These are phyloP conservation scores for Yamadazyma friedrichii DNA, from an alignment of 1,139 yeast species.

Conservation along the genomic window DNA sequence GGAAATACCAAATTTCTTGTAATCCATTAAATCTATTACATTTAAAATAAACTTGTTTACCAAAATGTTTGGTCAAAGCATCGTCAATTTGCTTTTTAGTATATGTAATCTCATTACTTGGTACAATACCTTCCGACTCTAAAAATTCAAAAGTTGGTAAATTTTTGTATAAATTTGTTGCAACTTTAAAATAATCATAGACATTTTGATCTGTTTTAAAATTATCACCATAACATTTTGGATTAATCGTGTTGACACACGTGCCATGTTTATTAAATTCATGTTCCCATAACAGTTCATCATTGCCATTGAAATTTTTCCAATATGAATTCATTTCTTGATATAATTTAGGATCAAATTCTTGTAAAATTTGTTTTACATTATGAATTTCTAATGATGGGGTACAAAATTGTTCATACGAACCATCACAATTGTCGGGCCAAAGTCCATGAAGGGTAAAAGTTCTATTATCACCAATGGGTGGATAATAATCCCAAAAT, in stretches of 20 bases:
- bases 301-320: constrained; percentile 76
- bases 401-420: constrained; percentile 65
- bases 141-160: constrained; percentile 75
- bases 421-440: constrained; percentile 48
- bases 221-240: constrained; percentile 54
- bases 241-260: constrained; percentile 77
- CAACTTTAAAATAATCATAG: constrained; percentile 71
- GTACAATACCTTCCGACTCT: constrained; percentile 64
- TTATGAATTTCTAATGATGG: constrained; percentile 50
- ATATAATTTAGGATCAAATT: constrained; percentile 52
- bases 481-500: constrained; percentile 91
- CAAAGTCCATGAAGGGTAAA: constrained; percentile 67
- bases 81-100: constrained; percentile 60
- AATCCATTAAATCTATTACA: constrained; percentile 64
- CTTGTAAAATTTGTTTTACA: constrained; percentile 53
- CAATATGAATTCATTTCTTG: constrained; percentile 60
- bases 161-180: constrained; percentile 60
- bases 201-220: constrained; percentile 48
- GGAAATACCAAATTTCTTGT: constrained; percentile 90
- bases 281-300: constrained; percentile 82
- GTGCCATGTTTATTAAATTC: constrained; percentile 97
- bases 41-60: constrained; percentile 63
- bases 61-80: constrained; percentile 63
- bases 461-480: constrained; percentile 75
- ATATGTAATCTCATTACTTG: constrained; percentile 61